phyloP scores from a whole-genome alignment of 805 yeast genomes.

The Monosporozyma solicola region DNA sequence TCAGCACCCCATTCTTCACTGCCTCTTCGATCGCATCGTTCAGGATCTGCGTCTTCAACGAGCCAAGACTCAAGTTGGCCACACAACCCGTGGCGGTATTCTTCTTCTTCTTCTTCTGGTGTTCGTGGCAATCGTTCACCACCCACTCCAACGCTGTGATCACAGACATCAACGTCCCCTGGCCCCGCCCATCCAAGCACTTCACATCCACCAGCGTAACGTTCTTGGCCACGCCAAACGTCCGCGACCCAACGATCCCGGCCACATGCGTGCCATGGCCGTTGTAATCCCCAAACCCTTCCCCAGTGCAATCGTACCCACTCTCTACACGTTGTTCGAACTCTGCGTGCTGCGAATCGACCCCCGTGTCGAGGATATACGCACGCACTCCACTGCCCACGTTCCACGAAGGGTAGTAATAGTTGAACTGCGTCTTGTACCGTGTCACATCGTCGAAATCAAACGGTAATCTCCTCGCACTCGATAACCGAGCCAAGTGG shows the following conservation, averaged over 20 bases:
- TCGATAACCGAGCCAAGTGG: slow-evolving; percentile 59
- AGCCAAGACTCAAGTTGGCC: slow-evolving; percentile 76
- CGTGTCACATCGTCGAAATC: slow-evolving; percentile 12
- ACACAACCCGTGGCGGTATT: slow-evolving; percentile 35
- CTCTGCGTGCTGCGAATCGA: slow-evolving; percentile 50
- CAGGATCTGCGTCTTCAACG: slow-evolving; percentile 53
- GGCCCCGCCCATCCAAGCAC: slow-evolving; percentile 58
- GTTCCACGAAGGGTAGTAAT: slow-evolving; percentile 38
- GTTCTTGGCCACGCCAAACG: slow-evolving; percentile 76
- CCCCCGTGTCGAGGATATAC: slow-evolving; percentile 81
- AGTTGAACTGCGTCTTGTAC: slow-evolving; percentile 30
- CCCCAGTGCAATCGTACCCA: slow-evolving; percentile 57
- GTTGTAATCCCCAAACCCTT: slow-evolving; percentile 53
- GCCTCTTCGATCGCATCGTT: slow-evolving; percentile 76
- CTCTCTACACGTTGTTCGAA: slow-evolving; percentile 50
- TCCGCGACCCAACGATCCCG: slow-evolving; percentile 70
- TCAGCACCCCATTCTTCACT: slow-evolving; percentile 54
- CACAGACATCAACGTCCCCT: slow-evolving; percentile 60
- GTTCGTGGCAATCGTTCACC: slow-evolving; percentile 42
- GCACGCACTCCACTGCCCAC: slow-evolving; percentile 58
- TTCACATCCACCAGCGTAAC: slow-evolving; percentile 62
- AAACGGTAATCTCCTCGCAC: slow-evolving; percentile 32
- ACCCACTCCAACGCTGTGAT: slow-evolving; percentile 61
- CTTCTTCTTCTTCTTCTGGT: slow-evolving; percentile 14
- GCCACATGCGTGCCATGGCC: slow-evolving; percentile 97